phyloP scores from a whole-genome alignment of 164 flowering plant genomes.

The Houttuynia cordata region DNA sequence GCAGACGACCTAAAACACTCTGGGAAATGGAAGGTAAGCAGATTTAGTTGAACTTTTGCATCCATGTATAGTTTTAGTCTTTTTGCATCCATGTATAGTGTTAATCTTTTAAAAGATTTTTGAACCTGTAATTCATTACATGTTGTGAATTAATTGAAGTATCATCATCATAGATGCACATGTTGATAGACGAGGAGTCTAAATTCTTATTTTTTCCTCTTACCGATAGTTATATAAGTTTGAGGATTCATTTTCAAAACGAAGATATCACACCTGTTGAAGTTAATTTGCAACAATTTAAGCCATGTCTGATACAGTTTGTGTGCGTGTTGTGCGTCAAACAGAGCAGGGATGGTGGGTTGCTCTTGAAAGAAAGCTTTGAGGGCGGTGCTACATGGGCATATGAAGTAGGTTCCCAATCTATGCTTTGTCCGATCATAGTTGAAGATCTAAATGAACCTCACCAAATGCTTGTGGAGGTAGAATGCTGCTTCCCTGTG shows the following conservation, averaged over 20 bases:
- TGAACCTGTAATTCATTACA: too few relatives aligned
- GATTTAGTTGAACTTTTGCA: background rate
- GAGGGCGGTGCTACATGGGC: conserved; percentile 97
- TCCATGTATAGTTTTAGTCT: too few relatives aligned
- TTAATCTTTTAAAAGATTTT: too few relatives aligned
- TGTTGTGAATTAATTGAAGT: background rate
- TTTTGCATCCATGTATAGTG: too few relatives aligned
- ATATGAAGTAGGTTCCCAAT: conserved; percentile 81
- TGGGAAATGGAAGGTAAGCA: conserved; percentile 61
- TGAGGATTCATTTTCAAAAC: background rate
- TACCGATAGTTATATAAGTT: background rate
- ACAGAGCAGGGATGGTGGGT: conserved; percentile 65
- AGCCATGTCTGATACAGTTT: background rate
- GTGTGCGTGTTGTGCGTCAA: background rate
- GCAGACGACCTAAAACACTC: conserved; percentile 83
- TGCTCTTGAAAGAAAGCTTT: conserved; percentile 50
- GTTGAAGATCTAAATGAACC: conserved; percentile 86
- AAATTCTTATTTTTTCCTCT: background rate
- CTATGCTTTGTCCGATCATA: conserved; percentile 83
- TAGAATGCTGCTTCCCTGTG: conserved; percentile 11
- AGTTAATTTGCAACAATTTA: background rate
- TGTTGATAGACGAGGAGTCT: background rate
- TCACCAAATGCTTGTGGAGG: conserved; percentile 96
- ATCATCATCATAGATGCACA: background rate
- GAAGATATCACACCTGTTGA: background rate